phyloP scores from a whole-genome alignment of 495 filamentous ascomycete species.

The Annulohypoxylon bovei region DNA sequence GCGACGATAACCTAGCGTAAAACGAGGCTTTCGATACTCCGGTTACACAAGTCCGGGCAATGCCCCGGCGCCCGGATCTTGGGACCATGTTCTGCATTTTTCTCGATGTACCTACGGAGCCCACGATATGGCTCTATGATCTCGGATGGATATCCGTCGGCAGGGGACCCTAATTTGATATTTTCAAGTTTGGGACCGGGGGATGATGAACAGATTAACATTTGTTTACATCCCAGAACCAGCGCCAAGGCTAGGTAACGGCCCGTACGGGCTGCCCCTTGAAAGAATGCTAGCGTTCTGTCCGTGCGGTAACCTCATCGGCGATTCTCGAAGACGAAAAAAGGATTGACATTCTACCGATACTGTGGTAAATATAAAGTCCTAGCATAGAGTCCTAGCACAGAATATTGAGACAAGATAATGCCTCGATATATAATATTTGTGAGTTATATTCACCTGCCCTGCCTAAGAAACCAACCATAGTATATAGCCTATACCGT shows the following conservation, averaged over 20 bases:
- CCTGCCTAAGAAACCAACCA: neutral
- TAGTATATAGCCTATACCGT: neutral
- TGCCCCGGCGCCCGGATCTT: conserved; percentile 10
- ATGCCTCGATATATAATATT: neutral
- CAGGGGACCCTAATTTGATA: neutral
- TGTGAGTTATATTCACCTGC: neutral
- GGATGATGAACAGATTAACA: conserved; percentile 4
- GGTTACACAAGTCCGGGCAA: conserved; percentile 11
- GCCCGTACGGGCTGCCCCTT: conserved; percentile 7
- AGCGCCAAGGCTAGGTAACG: conserved; percentile 14
- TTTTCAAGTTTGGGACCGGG: neutral
- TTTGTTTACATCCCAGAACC: conserved; percentile 23
- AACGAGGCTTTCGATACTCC: neutral
- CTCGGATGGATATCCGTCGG: conserved; percentile 14
- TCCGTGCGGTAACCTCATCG: conserved; percentile 14
- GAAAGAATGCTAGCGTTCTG: conserved; percentile 9
- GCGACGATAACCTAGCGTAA: neutral
- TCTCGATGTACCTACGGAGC: neutral
- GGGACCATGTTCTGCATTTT: conserved; percentile 25
- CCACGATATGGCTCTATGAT: conserved; percentile 20
- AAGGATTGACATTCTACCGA: conserved; percentile 6
- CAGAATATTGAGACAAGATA: neutral
- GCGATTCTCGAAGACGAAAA: conserved; percentile 3
- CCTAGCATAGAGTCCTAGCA: neutral
- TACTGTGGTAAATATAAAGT: neutral